Conservation (phyloP, 768 basidiomycete genomes). For the Kwoniella dendrophila region DNA sequence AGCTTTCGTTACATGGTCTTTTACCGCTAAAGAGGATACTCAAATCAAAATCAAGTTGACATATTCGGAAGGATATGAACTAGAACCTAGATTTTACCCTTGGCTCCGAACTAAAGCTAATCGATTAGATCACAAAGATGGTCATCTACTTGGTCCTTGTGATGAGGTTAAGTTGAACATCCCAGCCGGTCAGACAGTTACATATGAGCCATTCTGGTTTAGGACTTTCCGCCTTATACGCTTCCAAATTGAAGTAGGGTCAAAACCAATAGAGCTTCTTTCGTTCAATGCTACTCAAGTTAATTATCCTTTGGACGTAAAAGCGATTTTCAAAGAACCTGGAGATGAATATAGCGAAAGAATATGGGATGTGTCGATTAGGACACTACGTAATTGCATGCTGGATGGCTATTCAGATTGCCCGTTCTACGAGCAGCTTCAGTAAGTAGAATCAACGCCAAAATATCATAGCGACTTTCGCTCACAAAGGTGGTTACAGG, state of each 20-base stretch:
- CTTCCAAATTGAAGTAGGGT: constrained; percentile 11
- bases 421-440: constrained; percentile 42
- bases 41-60: constrained; percentile 24
- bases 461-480: background rate
- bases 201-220: constrained; percentile 31
- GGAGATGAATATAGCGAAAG: constrained; percentile 22
- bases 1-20: constrained; percentile 27
- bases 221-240: constrained; percentile 21
- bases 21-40: constrained; percentile 2
- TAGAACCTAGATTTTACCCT: constrained; percentile 20
- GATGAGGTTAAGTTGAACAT: constrained; percentile 18
- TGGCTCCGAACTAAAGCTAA: constrained; percentile 20
- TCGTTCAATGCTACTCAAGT: constrained; percentile 29
- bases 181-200: constrained; percentile 7
- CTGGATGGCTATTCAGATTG: constrained; percentile 44
- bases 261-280: constrained; percentile 8
- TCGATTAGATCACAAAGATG: constrained; percentile 16
- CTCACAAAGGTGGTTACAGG: background rate
- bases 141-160: constrained; percentile 15
- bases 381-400: constrained; percentile 41
- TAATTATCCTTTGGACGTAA: constrained; percentile 33
- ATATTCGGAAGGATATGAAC: constrained; percentile 39
- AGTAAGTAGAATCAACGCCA: constrained; percentile 14
- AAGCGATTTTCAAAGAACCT: constrained; percentile 26
- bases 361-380: constrained; percentile 34